phyloP scores from a whole-genome alignment of 208 protist species.

The Acanthamoeba healyi region DNA sequence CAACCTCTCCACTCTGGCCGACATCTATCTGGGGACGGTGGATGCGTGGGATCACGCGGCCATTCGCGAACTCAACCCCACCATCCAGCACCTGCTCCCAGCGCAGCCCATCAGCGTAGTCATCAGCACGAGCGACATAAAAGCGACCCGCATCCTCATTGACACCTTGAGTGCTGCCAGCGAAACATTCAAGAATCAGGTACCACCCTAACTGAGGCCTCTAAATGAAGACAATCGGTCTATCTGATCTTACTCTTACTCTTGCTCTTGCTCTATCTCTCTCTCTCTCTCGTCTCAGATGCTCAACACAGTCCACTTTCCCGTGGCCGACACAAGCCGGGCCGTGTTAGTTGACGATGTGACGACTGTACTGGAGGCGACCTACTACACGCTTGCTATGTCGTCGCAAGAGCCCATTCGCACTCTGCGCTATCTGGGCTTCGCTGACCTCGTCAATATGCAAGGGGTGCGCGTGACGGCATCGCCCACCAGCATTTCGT shows the following conservation, averaged over 20 bases:
- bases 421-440: background rate
- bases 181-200: background rate
- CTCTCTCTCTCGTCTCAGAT: no score
- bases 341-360: background rate
- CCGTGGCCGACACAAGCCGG: background rate
- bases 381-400: background rate
- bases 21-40: background rate
- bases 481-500: background rate
- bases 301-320: background rate
- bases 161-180: background rate
- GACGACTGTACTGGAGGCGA: background rate
- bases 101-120: background rate
- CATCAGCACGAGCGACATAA: background rate
- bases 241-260: no score
- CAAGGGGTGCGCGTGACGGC: background rate
- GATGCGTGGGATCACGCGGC: background rate
- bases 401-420: background rate
- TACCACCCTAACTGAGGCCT: background rate
- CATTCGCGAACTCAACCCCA: conserved; percentile 10
- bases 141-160: background rate
- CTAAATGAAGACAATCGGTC: no score
- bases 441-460: background rate
- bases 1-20: background rate
- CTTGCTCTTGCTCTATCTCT: no score
- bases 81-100: background rate